Base-by-base conservation (phyloP, 2,329 filamentous ascomycete genomes). In the Epichloe gansuensis region DNA sequence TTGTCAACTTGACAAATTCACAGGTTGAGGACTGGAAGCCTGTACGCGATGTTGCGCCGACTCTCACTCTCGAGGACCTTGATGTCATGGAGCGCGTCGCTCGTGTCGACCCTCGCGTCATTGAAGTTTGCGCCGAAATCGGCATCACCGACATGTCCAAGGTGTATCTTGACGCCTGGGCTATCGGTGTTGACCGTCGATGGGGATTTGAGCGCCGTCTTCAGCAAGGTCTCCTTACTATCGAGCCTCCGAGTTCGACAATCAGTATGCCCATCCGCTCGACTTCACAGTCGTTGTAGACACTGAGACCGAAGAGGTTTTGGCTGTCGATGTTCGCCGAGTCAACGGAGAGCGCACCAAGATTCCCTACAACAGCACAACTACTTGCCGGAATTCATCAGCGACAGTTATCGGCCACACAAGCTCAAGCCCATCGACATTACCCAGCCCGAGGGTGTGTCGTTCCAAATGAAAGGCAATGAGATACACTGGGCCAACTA, bases 141-240 rank as follows among this genome's bases (percentile, higher is more conserved):
- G 86, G 87, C 23, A 88, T 91, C 56, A 75, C 82, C 59, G 85
- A 91, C 60, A 91, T 91, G 87, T 72, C 86, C 67, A 89, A 90
- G 69, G 84, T 91, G 38, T 91, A 86, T 68, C 85, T 87, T 65
- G 87, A 91, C 65, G 86, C 85, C 43, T 91, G 87, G 87, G 89
- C 87, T 1, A 90, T 91, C 67, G 87, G 87, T 35, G 86, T 87
- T 57, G 87, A 91, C 60, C 80, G 87, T 64, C 81, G 87, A 48
- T 91, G 88, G 66, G 86, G 86, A 49, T 86, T 73, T 53, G 74
- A 75, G 52, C 75, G 86, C 39, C 79, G 87, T 53, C 76, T 91
- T 8, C 87, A 91, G 68, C 87, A 91, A 70, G 87, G 85, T 12
- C 72, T 91, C 31, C 88, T 77, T 91, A 91, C 70, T 91, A 89